Percentiles rank a stretch among this genome's conserved stretches.
Conservation (phyloP, 2,329 filamentous ascomycete genomes). For the Purpureocillium lavendulum region DNA sequence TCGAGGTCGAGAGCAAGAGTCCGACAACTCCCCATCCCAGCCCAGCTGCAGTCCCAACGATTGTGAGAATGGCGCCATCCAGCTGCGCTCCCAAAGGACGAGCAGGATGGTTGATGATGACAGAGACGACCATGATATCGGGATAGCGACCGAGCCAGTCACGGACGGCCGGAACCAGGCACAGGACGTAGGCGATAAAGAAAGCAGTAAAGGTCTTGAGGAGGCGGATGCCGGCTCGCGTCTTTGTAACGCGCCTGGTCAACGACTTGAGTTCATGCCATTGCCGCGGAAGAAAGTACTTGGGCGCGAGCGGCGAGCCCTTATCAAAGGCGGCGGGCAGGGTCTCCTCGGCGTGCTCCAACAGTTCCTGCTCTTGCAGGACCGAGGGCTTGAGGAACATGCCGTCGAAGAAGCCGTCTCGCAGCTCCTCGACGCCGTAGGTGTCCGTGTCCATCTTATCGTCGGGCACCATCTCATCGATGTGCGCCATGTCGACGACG, state of each 20-base stretch:
- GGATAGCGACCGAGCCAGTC: constrained; percentile 43
- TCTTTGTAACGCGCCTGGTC: constrained; percentile 31
- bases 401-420: constrained; percentile 40
- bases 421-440: constrained; percentile 33
- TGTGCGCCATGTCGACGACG: constrained; percentile 20
- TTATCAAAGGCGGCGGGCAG: constrained; percentile 39
- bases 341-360: constrained; percentile 31
- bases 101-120: constrained; percentile 50
- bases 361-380: constrained; percentile 27
- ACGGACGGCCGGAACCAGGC: constrained; percentile 39
- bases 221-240: constrained; percentile 41
- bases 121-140: constrained; percentile 48
- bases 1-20: constrained; percentile 44
- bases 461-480: constrained; percentile 23
- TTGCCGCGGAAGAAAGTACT: constrained; percentile 38
- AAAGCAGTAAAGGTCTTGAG: constrained; percentile 47
- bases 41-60: constrained; percentile 43
- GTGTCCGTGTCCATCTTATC: constrained; percentile 27
- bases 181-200: constrained; percentile 46
- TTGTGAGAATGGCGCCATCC: constrained; percentile 45
- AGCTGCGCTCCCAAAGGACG: constrained; percentile 48
- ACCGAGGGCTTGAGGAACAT: constrained; percentile 35
- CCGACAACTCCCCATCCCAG: constrained; percentile 48
- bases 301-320: constrained; percentile 35
- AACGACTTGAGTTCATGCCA: constrained; percentile 34